A percentile compares a stretch with the other conserved stretches of the same genome.
Evolutionary conservation across 345 rosid genomes (phyloP).

Genomic region (Erodium maritimum): DNA sequence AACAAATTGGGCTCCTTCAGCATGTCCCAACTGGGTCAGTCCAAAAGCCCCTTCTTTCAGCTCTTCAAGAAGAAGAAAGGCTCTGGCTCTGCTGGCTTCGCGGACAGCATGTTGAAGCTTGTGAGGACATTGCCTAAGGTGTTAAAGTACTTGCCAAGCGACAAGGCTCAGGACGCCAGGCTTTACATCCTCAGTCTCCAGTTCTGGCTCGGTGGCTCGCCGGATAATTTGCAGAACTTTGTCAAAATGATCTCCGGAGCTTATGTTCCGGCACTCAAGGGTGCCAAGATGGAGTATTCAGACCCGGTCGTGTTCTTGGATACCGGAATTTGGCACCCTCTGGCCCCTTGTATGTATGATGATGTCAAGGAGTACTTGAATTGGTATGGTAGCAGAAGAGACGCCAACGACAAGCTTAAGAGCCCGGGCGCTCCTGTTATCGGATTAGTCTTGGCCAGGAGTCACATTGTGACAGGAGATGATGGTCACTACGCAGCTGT

Average conservation of each 20-base stretch:
- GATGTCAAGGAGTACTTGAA: slow-evolving; percentile 94
- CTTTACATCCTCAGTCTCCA: slow-evolving; percentile 89
- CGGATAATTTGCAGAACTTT: slow-evolving; percentile 88
- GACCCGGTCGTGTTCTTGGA: slow-evolving; percentile 92
- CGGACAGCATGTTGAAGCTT: slow-evolving; percentile 90
- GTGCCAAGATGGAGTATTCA: slow-evolving; percentile 56
- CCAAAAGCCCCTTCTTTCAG: slow-evolving; percentile 87
- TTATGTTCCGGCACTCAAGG: slow-evolving; percentile 77
- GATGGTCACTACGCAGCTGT: slow-evolving; percentile 96
- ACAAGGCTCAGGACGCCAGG: slow-evolving; percentile 97
- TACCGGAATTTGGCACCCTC: slow-evolving; percentile 92
- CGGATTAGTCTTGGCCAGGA: slow-evolving; percentile 85
- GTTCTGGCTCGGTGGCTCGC: slow-evolving; percentile 99
- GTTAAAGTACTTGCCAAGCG: slow-evolving; percentile 90
- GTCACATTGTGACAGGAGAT: slow-evolving; percentile 97
- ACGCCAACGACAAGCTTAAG: slow-evolving; percentile 63
- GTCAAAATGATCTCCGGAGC: slow-evolving; percentile 89
- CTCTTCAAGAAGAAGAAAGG: slow-evolving; percentile 87
- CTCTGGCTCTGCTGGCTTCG: slow-evolving; percentile 87
- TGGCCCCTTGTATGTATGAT: slow-evolving; percentile 90
- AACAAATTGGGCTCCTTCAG: slow-evolving; percentile 94
- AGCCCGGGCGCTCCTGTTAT: slow-evolving; percentile 54
- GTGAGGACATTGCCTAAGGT: slow-evolving; percentile 94
- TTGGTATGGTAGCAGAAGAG: slow-evolving; percentile 84
- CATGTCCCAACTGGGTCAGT: slow-evolving; percentile 95